Conservation (phyloP, 768 basidiomycete genomes). For the Collybiopsis confluens region DNA sequence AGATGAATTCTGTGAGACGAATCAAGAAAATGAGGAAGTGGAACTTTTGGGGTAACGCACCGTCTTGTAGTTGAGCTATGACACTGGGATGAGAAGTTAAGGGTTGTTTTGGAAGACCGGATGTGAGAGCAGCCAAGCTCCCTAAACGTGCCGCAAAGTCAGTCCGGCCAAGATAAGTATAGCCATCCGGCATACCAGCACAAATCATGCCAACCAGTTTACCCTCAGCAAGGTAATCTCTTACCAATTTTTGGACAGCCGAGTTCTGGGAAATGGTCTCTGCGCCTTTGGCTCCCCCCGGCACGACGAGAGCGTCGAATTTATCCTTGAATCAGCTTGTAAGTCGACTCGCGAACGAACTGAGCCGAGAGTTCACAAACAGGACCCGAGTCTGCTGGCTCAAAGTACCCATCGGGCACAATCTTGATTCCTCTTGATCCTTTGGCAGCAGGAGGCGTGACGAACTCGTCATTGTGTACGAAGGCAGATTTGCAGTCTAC, state of each 20-base stretch:
- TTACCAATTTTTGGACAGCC: conserved; percentile 60
- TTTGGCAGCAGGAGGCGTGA: conserved; percentile 34
- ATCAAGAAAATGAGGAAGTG: not conserved
- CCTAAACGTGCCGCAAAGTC: conserved; percentile 36
- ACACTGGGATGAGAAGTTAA: conserved; percentile 80
- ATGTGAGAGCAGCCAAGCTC: conserved; percentile 61
- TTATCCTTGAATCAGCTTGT: conserved; percentile 39
- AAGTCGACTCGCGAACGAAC: not conserved
- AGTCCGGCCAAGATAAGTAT: no score
- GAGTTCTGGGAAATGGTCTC: conserved; percentile 60
- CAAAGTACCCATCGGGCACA: conserved; percentile 58
- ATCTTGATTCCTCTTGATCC: conserved; percentile 74
- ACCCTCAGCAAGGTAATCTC: conserved; percentile 45
- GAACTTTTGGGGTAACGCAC: conserved; percentile 27
- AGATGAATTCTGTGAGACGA: conserved; percentile 49
- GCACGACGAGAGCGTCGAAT: conserved; percentile 69
- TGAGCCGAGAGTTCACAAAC: conserved; percentile 22
- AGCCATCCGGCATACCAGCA: conserved; percentile 46
- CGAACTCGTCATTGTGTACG: conserved; percentile 27
- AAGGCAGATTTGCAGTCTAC: conserved; percentile 63
- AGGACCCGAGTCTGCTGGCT: conserved; percentile 39
- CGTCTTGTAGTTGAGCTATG: conserved; percentile 48
- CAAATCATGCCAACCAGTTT: conserved; percentile 83
- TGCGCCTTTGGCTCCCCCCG: conserved; percentile 77
- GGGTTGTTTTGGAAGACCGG: conserved; percentile 56